A percentile compares a stretch with the other conserved stretches of the same genome.
These are phyloP conservation scores for Rhizopogon roseolus DNA, from an alignment of 768 basidiomycete genomes.

Conservation along the genomic window DNA sequence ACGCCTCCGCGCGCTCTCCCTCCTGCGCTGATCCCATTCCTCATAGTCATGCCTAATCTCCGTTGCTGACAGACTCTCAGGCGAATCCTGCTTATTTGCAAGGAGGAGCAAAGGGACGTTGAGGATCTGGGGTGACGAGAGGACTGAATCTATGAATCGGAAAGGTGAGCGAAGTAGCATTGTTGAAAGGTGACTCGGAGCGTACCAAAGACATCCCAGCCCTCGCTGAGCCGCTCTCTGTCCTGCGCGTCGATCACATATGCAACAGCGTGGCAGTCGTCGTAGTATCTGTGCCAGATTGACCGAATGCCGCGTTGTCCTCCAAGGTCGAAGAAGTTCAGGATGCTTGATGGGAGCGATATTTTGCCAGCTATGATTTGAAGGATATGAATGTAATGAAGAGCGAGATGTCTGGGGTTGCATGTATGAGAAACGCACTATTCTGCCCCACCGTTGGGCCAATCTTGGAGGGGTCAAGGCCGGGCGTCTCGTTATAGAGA, in stretches of 20 bases:
- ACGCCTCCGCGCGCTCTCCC: slow-evolving; percentile 59
- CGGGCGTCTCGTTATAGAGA: slow-evolving; percentile 80
- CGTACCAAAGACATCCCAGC: slow-evolving; percentile 97
- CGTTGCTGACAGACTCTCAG: slow-evolving; percentile 74
- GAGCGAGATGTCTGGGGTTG: neutral
- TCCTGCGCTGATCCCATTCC: slow-evolving; percentile 75
- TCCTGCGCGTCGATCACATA: slow-evolving; percentile 95
- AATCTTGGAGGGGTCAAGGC: slow-evolving; percentile 89
- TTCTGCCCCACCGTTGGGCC: slow-evolving; percentile 97
- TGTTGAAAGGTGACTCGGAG: slow-evolving; percentile 1
- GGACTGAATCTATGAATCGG: slow-evolving; percentile 64
- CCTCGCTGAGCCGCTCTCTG: slow-evolving; percentile 82
- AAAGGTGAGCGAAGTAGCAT: neutral
- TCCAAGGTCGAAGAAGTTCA: slow-evolving; percentile 97
- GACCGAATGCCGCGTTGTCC: slow-evolving; percentile 91
- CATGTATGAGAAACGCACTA: slow-evolving; percentile 49
- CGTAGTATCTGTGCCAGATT: slow-evolving; percentile 94
- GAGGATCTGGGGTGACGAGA: slow-evolving; percentile 86
- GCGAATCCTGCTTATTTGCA: slow-evolving; percentile 94
- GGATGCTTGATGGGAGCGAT: slow-evolving; percentile 84
- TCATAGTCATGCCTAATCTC: slow-evolving; percentile 90
- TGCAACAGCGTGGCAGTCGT: slow-evolving; percentile 94
- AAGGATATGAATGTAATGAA: neutral
- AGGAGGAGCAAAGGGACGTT: slow-evolving; percentile 86
- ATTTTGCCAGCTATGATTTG: slow-evolving; percentile 77